Percentiles rank a stretch among this genome's conserved stretches.
Evolutionary conservation across 495 filamentous ascomycete genomes (phyloP).

Genomic region (Penicillium verhagenii): DNA sequence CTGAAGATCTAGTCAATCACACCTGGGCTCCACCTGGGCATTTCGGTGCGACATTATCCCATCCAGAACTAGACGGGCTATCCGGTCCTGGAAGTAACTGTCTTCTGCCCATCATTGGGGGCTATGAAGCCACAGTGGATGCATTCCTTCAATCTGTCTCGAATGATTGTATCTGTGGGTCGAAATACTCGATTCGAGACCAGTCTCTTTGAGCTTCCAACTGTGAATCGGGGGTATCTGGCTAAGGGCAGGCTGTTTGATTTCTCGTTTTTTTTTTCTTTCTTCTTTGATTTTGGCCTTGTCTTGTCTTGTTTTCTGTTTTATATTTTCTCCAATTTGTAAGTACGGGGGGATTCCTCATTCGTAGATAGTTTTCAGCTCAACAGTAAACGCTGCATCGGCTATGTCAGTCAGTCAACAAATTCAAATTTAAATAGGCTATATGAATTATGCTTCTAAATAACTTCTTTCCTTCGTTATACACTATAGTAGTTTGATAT

Average conservation of each 20-base stretch:
- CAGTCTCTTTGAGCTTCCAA: slow-evolving; percentile 4
- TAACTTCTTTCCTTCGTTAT: background rate
- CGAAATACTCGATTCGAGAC: slow-evolving; percentile 6
- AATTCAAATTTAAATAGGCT: slow-evolving; percentile 12
- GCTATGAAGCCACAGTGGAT: slow-evolving; percentile 34
- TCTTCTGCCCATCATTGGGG: slow-evolving; percentile 36
- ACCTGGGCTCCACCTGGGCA: slow-evolving; percentile 11
- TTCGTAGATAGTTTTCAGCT: slow-evolving; percentile 13
- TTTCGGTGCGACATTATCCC: slow-evolving; percentile 1
- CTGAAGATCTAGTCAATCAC: slow-evolving; percentile 5
- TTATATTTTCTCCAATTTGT: background rate
- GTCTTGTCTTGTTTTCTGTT: background rate
- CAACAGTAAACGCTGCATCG: slow-evolving; percentile 20
- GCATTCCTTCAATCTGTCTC: slow-evolving; percentile 32
- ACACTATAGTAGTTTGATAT: slow-evolving; percentile 1
- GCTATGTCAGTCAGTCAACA: slow-evolving; percentile 8
- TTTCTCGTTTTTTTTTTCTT: background rate
- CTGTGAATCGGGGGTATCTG: background rate
- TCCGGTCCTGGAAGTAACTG: slow-evolving; percentile 16
- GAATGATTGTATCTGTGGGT: slow-evolving; percentile 34
- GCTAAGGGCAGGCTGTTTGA: background rate
- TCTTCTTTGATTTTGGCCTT: too few species aligned
- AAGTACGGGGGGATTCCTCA: slow-evolving; percentile 3
- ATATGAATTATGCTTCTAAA: slow-evolving; percentile 2
- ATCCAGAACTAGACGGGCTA: slow-evolving; percentile 9